A percentile compares a stretch with the other conserved stretches of the same genome.
These are phyloP conservation scores for Penicillium sp. DNA, from an alignment of 2,329 filamentous ascomycete species.

Conservation along the genomic window DNA sequence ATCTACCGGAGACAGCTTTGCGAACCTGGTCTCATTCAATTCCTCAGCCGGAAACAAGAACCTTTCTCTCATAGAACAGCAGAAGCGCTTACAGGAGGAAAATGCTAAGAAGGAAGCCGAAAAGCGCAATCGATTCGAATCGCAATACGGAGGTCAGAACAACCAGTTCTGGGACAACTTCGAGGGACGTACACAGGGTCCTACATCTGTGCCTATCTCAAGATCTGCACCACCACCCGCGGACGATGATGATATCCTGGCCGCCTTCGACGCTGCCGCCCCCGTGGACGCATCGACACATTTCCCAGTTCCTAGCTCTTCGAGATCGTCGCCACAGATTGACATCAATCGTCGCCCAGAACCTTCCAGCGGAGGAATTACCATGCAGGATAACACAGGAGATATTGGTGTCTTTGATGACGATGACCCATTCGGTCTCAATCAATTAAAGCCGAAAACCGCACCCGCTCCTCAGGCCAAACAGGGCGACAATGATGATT, in stretches of 20 bases:
- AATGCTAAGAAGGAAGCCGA: conserved; percentile 73
- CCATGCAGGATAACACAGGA: conserved; percentile 20
- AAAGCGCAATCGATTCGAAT: conserved; percentile 67
- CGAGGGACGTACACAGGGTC: conserved; percentile 53
- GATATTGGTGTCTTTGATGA: conserved; percentile 54
- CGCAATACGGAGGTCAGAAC: conserved; percentile 68
- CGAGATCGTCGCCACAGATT: conserved; percentile 29
- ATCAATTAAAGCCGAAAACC: conserved; percentile 57
- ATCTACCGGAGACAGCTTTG: conserved; percentile 56
- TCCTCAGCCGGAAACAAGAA: conserved; percentile 57
- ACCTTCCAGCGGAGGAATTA: conserved; percentile 15
- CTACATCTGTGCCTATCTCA: conserved; percentile 48
- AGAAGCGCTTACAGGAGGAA: conserved; percentile 72
- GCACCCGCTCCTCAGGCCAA: conserved; percentile 49
- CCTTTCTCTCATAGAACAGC: conserved; percentile 64
- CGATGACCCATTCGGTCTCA: conserved; percentile 85
- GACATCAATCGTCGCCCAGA: conserved; percentile 14
- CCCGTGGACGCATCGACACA: conserved; percentile 61
- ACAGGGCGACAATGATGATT: conserved; percentile 60
- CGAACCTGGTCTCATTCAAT: conserved; percentile 62
- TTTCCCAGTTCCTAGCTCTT: conserved; percentile 51
- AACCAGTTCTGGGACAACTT: conserved; percentile 74
- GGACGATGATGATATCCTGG: conserved; percentile 59
- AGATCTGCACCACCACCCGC: conserved; percentile 48
- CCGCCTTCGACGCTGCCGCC: conserved; percentile 60